Conservation (phyloP, 257 asterid genomes). For the Lycium ferocissimum region DNA sequence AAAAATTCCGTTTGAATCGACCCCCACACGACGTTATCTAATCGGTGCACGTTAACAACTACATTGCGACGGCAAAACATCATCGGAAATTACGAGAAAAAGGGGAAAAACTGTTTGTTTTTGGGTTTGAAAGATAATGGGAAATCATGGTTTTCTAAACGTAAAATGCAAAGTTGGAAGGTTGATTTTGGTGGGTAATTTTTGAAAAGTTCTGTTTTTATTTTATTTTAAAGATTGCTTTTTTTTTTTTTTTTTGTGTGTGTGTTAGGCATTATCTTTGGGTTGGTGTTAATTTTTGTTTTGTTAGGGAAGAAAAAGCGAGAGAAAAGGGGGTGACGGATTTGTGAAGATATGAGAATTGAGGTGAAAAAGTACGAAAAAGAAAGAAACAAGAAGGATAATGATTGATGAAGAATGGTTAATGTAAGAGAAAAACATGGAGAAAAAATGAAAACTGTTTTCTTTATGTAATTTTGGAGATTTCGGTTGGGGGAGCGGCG, state of each 20-base stretch:
- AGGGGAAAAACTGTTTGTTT: background rate
- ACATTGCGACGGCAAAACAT: background rate
- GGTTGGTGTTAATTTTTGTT: background rate
- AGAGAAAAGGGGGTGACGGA: constrained; percentile 39
- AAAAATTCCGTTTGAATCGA: background rate
- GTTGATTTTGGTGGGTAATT: constrained; percentile 15
- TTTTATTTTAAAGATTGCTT: background rate
- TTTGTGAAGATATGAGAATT: constrained; percentile 14
- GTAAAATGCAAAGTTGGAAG: background rate
- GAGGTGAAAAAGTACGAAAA: background rate
- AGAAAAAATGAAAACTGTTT: background rate
- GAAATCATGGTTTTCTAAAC: background rate
- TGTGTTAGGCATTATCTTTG: background rate
- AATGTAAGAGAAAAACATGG: constrained; percentile 36
- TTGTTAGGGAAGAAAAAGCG: constrained; percentile 13
- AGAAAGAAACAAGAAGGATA: background rate
- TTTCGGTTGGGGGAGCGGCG: too few species aligned
- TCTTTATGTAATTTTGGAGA: background rate
- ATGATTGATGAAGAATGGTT: background rate
- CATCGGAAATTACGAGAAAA: background rate
- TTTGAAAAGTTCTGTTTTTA: too few species aligned
- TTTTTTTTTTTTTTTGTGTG: background rate
- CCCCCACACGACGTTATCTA: background rate
- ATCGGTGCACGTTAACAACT: too few species aligned
- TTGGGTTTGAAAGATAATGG: background rate